Evolutionary conservation across 495 filamentous ascomycete species (phyloP), one percentile per base, ranked within the genome.

Genomic region (Letharia columbiana): DNA sequence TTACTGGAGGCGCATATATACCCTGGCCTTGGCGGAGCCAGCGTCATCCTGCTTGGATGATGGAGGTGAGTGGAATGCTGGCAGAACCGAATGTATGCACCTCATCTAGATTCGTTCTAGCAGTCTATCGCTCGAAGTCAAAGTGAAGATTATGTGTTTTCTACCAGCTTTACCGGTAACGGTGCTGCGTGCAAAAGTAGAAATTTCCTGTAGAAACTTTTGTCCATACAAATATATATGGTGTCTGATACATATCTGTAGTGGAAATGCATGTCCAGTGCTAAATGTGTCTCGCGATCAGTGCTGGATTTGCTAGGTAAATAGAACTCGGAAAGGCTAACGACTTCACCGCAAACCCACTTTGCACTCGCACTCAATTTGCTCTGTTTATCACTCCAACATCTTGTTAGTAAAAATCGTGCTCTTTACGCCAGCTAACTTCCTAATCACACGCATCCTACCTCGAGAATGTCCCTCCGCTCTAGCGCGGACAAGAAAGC

Each of bases 391-490:
- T 33, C 52, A n/a, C 31, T 40, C 41, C 23, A n/a, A 31, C 0
- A 59, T 15, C n/a, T 42, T 40, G 8, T 10, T 23, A n/a, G 28
- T 31, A 9, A n/a, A 7, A 13, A 59, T 3, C 3, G 44, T n/a
- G 15, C 12, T 35, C 9, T 47, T 41, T 39, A 10, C 37, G 12
- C 13, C 37, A 45, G 10, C 35, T 31, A 10, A 11, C 4, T n/a
- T 7, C 44, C 31, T 4, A 9, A 13, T 11, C 49, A 23, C 64
- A 35, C 28, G 35, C 57, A 13, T 33, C 18, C 17, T 40, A 66
- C 17, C 37, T 33, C 37, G 15, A 61, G 12, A 31, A 73, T 73
- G 71, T 73, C 71, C 40, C 71, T 69, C 40, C 67, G 71, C 33
- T 56, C 64, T 9, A 65, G 50, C 44, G 65, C 17, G 11, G 62